phyloP scores from a whole-genome alignment of 768 basidiomycete species.

The Suillus occidentalis region DNA sequence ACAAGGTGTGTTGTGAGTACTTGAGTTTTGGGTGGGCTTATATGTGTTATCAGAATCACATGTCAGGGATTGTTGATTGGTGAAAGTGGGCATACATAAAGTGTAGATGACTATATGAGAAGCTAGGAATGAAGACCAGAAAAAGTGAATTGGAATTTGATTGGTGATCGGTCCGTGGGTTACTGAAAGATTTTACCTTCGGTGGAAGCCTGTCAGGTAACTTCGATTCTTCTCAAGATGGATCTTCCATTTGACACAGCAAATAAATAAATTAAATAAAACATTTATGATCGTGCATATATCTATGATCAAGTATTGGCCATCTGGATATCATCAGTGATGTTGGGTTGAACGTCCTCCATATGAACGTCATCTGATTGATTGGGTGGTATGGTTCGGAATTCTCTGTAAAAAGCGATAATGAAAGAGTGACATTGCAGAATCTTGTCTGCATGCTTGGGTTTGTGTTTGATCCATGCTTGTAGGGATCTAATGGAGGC shows the following conservation, averaged over 20 bases:
- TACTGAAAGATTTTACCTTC: neutral
- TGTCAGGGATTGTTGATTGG: neutral
- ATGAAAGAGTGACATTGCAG: neutral
- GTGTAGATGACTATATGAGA: neutral
- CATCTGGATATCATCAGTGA: neutral
- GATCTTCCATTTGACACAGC: neutral
- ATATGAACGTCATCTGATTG: neutral
- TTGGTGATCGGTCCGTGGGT: neutral
- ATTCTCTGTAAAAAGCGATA: neutral
- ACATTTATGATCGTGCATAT: neutral
- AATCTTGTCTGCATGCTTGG: neutral
- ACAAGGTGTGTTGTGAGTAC: neutral
- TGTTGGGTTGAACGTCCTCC: neutral
- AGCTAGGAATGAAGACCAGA: no score
- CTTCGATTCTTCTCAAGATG: neutral
- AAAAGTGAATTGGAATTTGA: neutral
- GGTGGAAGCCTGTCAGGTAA: neutral
- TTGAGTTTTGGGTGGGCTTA: neutral
- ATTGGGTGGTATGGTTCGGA: neutral
- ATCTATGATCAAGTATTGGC: neutral
- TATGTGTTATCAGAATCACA: neutral
- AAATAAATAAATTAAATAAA: neutral
- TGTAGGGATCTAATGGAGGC: neutral
- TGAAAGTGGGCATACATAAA: neutral
- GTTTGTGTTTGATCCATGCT: neutral